phyloP scores from a whole-genome alignment of 148 eudicot genomes.

The Diospyros kaki region DNA sequence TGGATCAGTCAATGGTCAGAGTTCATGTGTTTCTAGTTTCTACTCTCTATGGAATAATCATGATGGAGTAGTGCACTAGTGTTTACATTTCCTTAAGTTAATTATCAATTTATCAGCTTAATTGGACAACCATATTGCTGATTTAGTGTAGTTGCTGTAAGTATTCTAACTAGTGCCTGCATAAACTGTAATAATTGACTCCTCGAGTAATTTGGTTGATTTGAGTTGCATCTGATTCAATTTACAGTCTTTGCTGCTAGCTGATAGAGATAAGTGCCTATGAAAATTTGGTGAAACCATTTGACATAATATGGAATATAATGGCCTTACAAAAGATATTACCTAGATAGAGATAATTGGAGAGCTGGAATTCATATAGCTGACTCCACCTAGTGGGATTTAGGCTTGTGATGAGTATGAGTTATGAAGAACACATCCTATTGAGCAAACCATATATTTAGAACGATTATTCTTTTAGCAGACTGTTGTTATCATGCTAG shows the following conservation, averaged over 20 bases:
- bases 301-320: too few species aligned
- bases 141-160: neutral
- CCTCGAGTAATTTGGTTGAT: neutral
- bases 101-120: neutral
- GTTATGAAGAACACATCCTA: neutral
- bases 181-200: neutral
- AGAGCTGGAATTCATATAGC: neutral
- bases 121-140: neutral
- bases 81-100: neutral
- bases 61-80: neutral
- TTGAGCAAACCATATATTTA: neutral
- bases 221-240: neutral
- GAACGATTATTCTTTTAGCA: neutral
- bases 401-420: too few species aligned
- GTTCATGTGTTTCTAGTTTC: neutral
- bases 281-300: neutral
- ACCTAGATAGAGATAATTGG: too few species aligned
- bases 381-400: neutral
- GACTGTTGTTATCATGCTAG: neutral
- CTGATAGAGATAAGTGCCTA: neutral
- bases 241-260: neutral
- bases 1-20: neutral
- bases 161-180: too few species aligned
- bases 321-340: neutral
- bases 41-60: neutral